Base-by-base conservation (phyloP, 2,329 filamentous ascomycete genomes). In the Phoma sp. region DNA sequence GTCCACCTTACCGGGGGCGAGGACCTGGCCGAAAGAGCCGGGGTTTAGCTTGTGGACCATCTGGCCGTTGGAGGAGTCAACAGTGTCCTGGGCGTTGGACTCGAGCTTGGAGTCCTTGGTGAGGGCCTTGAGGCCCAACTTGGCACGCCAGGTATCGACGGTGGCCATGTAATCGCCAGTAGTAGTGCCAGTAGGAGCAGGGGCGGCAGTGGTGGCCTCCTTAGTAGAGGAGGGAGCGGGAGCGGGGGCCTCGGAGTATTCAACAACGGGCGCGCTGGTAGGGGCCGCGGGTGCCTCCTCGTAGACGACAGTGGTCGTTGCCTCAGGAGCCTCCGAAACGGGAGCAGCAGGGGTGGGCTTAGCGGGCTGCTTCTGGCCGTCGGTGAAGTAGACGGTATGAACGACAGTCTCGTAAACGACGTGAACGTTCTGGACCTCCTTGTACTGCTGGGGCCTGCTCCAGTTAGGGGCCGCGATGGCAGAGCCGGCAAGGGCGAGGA, bases 11-110 rank as follows among this genome's bases (percentile, higher is more conserved):
- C 66, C 68, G 23, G 67, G 66, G 23, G 68, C 68, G 20, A 72
- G 69, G 28, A 67, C 66, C 61, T 71, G 68, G 28, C 58, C 68
- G 47, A 42, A 60, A 33, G 67, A 61, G 33, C 68, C 67, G n/a
- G 57, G 30, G 66, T 67, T 66, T 39, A 71, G 68, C 61, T 72
- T 50, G 67, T 73, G 70, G 15, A 51, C 39, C 70, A 73, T 73
- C 23, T 60, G n/a, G 40, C 68, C 69, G 54, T 66, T 63, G 43
- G 66, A 56, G n/a, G 63, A 56, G 17, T 40, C 23, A 43, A 66
- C 67, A 32, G 54, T 58, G 45, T 69, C 59, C 36, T 53, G 36
- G 36, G 68, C 66, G 61, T 71, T 72, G 45, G 53, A 32, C 59
- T 67, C 55, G 51, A 72, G 69, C 46, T 58, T 57, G 6, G 53